phyloP scores from a whole-genome alignment of 345 rosid species.

The Citrus sp. region DNA sequence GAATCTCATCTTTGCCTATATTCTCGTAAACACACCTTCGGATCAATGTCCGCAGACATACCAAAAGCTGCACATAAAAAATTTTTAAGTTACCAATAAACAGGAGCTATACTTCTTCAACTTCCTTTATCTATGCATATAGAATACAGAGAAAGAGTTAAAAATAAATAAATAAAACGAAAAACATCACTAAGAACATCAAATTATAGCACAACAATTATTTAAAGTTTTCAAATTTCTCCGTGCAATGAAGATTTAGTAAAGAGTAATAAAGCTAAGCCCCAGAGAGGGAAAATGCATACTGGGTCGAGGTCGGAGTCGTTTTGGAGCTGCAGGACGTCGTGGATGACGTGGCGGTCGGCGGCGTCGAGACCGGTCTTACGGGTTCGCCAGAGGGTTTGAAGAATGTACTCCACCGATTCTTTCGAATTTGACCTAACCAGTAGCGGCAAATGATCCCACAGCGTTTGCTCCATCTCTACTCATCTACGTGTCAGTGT shows the following conservation, averaged over 20 bases:
- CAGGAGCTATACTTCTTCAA: background rate
- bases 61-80: constrained; percentile 43
- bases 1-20: constrained; percentile 48
- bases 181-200: background rate
- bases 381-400: constrained; percentile 63
- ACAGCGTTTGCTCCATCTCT: constrained; percentile 42
- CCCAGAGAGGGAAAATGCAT: background rate
- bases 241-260: background rate
- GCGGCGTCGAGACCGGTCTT: constrained; percentile 52
- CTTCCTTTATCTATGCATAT: background rate
- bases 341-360: constrained; percentile 46
- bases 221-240: background rate
- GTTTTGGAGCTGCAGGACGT: constrained; percentile 54
- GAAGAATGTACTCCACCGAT: constrained; percentile 55
- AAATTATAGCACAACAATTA: background rate
- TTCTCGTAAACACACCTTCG: constrained; percentile 50
- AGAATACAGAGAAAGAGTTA: background rate
- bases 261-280: background rate
- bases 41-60: constrained; percentile 59
- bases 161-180: too few species aligned
- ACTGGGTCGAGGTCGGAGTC: constrained; percentile 71
- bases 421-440: constrained; percentile 57
- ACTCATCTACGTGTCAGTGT: background rate
- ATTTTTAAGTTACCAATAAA: background rate
- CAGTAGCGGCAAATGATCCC: constrained; percentile 56